Percentiles rank a stretch among this genome's conserved stretches.
Conservation (phyloP, 2,329 filamentous ascomycete species). For the Colletotrichum lini region DNA sequence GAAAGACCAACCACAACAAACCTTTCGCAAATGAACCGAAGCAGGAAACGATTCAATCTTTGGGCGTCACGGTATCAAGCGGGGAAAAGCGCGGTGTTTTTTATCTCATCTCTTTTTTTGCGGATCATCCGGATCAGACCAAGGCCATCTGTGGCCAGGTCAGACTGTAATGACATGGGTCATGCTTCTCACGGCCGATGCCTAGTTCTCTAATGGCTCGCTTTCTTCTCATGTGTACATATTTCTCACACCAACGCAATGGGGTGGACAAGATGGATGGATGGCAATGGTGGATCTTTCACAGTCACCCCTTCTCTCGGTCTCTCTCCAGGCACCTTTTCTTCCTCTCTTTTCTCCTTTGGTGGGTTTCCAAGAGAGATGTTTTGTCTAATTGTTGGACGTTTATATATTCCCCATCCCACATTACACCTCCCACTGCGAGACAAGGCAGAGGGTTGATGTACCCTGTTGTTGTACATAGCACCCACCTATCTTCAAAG, state of each 20-base stretch:
- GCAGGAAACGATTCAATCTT: slow-evolving; percentile 26
- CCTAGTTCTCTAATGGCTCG: slow-evolving; percentile 32
- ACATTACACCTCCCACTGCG: slow-evolving; percentile 31
- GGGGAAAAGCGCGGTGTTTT: slow-evolving; percentile 28
- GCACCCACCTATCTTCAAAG: slow-evolving; percentile 28
- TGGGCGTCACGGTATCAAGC: slow-evolving; percentile 41
- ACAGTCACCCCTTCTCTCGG: neutral
- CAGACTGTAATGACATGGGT: slow-evolving; percentile 16
- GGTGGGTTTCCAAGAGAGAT: slow-evolving; percentile 1
- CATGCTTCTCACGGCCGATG: slow-evolving; percentile 34
- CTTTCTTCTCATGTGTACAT: slow-evolving; percentile 40
- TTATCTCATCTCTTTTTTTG: slow-evolving; percentile 2
- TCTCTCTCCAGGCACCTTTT: slow-evolving; percentile 12
- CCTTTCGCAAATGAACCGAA: slow-evolving; percentile 10
- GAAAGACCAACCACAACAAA: slow-evolving; percentile 12
- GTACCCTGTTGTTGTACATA: slow-evolving; percentile 38
- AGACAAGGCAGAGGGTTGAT: slow-evolving; percentile 36
- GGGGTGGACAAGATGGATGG: slow-evolving; percentile 8
- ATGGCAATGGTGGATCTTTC: slow-evolving; percentile 6
- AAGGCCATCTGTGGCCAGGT: neutral
- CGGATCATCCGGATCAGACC: slow-evolving; percentile 17
- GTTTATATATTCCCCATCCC: slow-evolving; percentile 34
- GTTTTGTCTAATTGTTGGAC: slow-evolving; percentile 40
- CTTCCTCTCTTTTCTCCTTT: neutral
- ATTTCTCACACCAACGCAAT: slow-evolving; percentile 37